Base-by-base conservation (phyloP, 805 yeast species). In the Ogataea populi-albae region DNA sequence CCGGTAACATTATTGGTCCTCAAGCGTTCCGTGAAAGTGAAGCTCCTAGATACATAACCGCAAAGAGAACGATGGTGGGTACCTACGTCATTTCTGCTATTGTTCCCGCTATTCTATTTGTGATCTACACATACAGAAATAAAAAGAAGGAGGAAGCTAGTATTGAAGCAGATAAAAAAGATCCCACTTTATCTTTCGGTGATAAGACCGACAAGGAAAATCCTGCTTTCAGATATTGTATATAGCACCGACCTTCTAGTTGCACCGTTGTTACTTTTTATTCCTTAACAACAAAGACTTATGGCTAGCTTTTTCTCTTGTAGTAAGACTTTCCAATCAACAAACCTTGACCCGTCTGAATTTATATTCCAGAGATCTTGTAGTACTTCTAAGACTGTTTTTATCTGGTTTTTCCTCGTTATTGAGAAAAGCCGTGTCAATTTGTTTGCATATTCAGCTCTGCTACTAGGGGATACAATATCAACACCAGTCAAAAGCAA, bases 1-100 rank as follows among this genome's bases (percentile, higher is more conserved):
- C 64, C 6, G 82, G 82, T 16, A 77, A 75, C 49, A 57, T 73
- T 31, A 57, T 66, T 32, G 82, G 82, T 3, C 79, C 81, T 1
- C 78, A 73, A 42, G 62, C 75, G 4, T 74, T 73, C 47, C 53
- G 57, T 28, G 54, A 56, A 0, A 38, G 34, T 3, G 71, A 75
- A 46, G 72, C 75, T 3, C 77, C 77, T 16, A 37, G 41, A 3
- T 72, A 69, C 40, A 47, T 46, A 3, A 60, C 66, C 22, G 77
- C 70, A 9, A 64, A 62, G 38, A 55, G 55, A 22, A 53, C 63
- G 27, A 65, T 68, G 52, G 69, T 47, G 12, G 50, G 47, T 10
- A 43, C 44, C 4, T 45, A 43, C 23, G 41, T 35, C n/a, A 31
- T 43, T 2, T 37, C 42, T 3, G 38, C 41, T 11, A 22, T 40